Base-by-base conservation (phyloP, 257 asterid species). In the Petrea volubilis region DNA sequence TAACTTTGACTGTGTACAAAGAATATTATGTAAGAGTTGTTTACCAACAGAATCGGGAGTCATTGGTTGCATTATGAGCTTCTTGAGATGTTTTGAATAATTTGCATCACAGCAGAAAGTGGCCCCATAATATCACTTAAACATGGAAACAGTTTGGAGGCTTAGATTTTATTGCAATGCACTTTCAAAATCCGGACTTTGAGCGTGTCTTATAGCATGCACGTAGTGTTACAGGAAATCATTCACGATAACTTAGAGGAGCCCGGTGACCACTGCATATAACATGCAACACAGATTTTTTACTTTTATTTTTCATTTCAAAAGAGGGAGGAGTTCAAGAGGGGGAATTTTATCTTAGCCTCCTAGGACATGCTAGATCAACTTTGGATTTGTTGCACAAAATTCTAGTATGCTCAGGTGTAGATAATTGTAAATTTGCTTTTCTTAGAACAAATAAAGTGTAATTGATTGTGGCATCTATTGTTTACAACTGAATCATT, bases 331-430 rank as follows among this genome's bases (percentile, higher is more conserved):
- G 47, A 47, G 18, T 29, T 65, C 6, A 14, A 44, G 40, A 52
- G 59, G 23, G 34, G 43, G 70, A 15, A 25, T 64, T 44, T 64
- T 41, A 64, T 47, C 53, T 64, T 27, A 52, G n/a, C 34, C 46
- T 40, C 7, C 31, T 29, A 66, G 50, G 29, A 29, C 7, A 44
- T 46, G 18, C 29, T 20, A 20, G 15, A 31, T 33, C 6, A 0
- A 7, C n/a, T 29, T 29, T 27, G 21, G 25, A 44, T 27, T 49
- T 11, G 25, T 44, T 64, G 60, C 47, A 47, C 38, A 29, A 12
- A 13, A 66, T 7, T 27, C 61, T 27, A 55, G 43, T 23, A 6
- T 15, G 33, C 14, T 29, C n/a, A n/a, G 14, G 27, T 27, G 23
- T 36, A 36, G 43, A 36, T 36, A 36, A 36, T 7, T 36, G 11